Conservation (phyloP, 331 rosid species). For the Acacia concinna region DNA sequence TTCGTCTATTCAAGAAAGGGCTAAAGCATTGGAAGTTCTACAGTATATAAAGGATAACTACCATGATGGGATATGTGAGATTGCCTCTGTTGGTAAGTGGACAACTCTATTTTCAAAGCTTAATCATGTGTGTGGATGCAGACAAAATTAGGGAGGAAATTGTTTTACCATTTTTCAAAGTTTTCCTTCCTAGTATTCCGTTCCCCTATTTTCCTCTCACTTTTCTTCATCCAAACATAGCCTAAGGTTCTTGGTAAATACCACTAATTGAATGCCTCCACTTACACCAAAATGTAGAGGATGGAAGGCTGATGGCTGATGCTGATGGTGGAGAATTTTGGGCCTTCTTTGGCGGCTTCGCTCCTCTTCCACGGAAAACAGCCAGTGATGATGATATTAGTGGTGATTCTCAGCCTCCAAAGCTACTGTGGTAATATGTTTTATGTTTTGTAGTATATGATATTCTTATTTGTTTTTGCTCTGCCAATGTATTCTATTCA, state of each 20-base stretch:
- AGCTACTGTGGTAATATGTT: conserved; percentile 58
- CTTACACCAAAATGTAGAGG: conserved; percentile 53
- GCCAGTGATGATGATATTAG: conserved; percentile 53
- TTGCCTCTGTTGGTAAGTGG: conserved; percentile 82
- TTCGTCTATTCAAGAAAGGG: conserved; percentile 89
- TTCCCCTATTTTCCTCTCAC: no score
- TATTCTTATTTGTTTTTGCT: conserved; percentile 21
- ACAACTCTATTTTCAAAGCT: conserved; percentile 20
- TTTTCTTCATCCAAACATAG: no score
- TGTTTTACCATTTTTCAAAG: no score
- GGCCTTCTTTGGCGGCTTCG: conserved; percentile 86
- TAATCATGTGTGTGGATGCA: not conserved
- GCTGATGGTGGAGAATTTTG: conserved; percentile 84
- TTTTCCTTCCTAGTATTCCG: no score
- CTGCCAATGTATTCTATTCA: not conserved
- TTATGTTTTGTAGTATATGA: conserved; percentile 18
- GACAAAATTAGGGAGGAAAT: no score
- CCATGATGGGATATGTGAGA: conserved; percentile 83
- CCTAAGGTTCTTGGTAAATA: conserved; percentile 6
- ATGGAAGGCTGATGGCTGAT: conserved; percentile 90
- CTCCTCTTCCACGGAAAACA: conserved; percentile 80
- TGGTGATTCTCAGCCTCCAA: conserved; percentile 55
- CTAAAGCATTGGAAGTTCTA: conserved; percentile 81
- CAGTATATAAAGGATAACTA: conserved; percentile 72
- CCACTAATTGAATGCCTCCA: conserved; percentile 25